Percentiles rank a stretch among this genome's conserved stretches.
These are phyloP conservation scores for Candida insectalens DNA, from an alignment of 805 yeast species.

Conservation along the genomic window DNA sequence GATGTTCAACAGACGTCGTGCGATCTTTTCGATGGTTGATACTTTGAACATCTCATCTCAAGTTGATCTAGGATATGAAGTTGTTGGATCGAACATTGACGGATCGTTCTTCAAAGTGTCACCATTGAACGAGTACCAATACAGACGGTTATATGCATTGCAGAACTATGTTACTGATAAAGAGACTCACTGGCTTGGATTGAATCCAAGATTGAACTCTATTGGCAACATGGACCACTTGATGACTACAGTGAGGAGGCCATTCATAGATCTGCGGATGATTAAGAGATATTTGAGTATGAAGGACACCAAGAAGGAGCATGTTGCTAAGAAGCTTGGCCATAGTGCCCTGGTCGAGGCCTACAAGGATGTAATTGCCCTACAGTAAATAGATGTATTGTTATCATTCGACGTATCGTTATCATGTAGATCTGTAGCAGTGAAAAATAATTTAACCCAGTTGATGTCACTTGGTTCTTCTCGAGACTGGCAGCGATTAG, in stretches of 20 bases:
- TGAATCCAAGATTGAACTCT: constrained; percentile 69
- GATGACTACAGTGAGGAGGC: constrained; percentile 38
- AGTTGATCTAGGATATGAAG: constrained; percentile 35
- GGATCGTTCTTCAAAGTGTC: constrained; percentile 69
- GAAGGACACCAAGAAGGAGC: constrained; percentile 46
- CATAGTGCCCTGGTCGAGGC: constrained; percentile 48
- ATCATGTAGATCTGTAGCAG: constrained; percentile 31
- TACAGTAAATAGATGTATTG: constrained; percentile 18
- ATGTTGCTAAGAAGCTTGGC: constrained; percentile 47
- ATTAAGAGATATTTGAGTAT: constrained; percentile 43
- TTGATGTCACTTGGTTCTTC: no score
- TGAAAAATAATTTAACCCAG: no score
- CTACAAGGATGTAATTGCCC: constrained; percentile 49
- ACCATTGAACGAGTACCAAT: constrained; percentile 68
- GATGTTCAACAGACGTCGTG: constrained; percentile 29
- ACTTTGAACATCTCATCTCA: constrained; percentile 21
- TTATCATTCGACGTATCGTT: no score
- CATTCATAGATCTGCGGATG: constrained; percentile 55
- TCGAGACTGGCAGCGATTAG: constrained; percentile 30
- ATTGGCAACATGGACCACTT: constrained; percentile 28
- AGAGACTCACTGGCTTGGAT: constrained; percentile 61
- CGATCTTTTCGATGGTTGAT: constrained; percentile 20
- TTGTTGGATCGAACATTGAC: constrained; percentile 65
- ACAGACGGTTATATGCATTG: constrained; percentile 71
- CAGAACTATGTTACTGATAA: constrained; percentile 84